Base-by-base conservation (phyloP, 2,329 filamentous ascomycete genomes). In the Colletotrichum tanaceti region DNA sequence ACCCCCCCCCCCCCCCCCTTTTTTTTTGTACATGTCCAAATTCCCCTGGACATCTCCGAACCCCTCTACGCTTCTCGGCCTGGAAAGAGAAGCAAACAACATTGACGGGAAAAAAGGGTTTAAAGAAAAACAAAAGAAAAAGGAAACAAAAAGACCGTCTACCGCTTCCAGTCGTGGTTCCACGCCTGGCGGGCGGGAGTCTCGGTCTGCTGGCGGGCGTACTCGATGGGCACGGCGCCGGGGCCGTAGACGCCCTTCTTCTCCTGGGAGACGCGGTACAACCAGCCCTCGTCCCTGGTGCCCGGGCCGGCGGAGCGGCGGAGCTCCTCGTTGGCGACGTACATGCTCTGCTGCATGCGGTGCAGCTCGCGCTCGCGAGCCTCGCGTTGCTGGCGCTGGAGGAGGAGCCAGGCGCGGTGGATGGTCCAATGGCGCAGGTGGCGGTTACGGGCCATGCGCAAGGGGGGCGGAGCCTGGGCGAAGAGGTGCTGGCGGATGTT, bases 371-470 rank as follows among this genome's bases (percentile, higher is more conserved):
- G 82, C 77, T 92, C 86, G 59, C 89, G 86, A 43, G 83, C 81
- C 72, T 87, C 84, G 57, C 90, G 89, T 74, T 90, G 86, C 77
- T 92, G 87, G 73, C 90, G 87, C 74, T 90, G 89, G 81, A 91
- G 91, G 38, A 98, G 85, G 75, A 93, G 86, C 93, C 94, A 98
- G 24, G 95, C 95, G 74, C 96, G 94, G 85, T 98, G 94, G 80
- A 99, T 98, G 59, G 96, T 98, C 96, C 96, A 99, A 85, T 99
- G 96, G 54, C 96, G 93, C 72, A 99, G 89, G 80, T 90, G 88
- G 65, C 96, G 90, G 80, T 91, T 92, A 74, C 95, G 93, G 47
- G 89, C 93, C 87, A 98, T 94, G 75, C 93, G 91, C 72, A 99
- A 88, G 0, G 96, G 94, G 0, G 87, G 82, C 5, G 86, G 86